Evolutionary conservation across 2,329 filamentous ascomycete species (phyloP).

Genomic region (Fusarium napiforme): DNA sequence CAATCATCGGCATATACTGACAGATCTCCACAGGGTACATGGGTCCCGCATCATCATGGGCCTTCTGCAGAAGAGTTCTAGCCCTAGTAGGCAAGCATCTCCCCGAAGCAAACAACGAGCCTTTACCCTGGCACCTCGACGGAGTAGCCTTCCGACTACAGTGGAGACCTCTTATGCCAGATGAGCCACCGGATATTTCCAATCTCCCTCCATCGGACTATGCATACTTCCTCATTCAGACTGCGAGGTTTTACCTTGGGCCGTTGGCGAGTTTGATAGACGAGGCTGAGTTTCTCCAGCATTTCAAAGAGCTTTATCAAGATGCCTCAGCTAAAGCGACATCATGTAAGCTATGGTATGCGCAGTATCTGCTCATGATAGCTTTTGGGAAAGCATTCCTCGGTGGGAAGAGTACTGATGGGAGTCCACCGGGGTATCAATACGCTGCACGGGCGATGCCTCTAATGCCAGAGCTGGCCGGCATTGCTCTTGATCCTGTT

Average conservation of each 20-base stretch:
- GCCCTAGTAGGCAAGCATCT: conserved; percentile 41
- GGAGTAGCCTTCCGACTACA: conserved; percentile 41
- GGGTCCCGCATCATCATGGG: conserved; percentile 44
- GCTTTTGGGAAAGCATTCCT: conserved; percentile 50
- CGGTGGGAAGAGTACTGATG: conserved; percentile 38
- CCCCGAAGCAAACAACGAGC: conserved; percentile 37
- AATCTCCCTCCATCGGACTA: conserved; percentile 39
- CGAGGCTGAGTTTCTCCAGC: conserved; percentile 26
- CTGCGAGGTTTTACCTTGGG: conserved; percentile 39
- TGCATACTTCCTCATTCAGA: conserved; percentile 40
- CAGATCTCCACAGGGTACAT: conserved; percentile 35
- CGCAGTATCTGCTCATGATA: conserved; percentile 47
- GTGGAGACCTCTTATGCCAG: conserved; percentile 31
- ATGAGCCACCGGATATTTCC: conserved; percentile 37
- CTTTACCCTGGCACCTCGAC: conserved; percentile 42
- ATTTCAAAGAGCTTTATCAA: conserved; percentile 39
- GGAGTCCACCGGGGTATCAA: conserved; percentile 50
- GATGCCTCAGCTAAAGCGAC: conserved; percentile 35
- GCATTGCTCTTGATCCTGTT: conserved; percentile 35
- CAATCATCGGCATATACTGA: neutral
- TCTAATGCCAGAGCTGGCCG: conserved; percentile 50
- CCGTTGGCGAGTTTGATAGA: conserved; percentile 37
- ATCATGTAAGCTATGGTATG: conserved; percentile 44
- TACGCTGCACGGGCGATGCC: conserved; percentile 54
- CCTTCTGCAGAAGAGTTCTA: conserved; percentile 41